Conservation (phyloP, 495 filamentous ascomycete genomes). For the Cairneyella variabilis region DNA sequence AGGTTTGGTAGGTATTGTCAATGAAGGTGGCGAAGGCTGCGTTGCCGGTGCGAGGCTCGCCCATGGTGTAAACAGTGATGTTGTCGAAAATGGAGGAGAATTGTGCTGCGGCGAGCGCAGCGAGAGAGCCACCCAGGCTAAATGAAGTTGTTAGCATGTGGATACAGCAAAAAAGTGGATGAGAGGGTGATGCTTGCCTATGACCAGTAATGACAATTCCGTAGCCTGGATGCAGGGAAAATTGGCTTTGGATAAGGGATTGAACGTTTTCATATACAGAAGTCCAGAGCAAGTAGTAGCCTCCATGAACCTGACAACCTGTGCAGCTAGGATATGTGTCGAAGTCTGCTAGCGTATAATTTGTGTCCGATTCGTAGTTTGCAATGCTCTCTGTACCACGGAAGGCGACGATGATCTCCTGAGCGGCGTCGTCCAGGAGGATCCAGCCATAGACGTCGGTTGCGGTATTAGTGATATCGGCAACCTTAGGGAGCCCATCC, state of each 20-base stretch:
- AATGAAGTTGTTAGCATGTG: not conserved
- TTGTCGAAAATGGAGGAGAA: slow-evolving; percentile 39
- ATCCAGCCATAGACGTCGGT: slow-evolving; percentile 12
- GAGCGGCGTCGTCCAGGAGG: slow-evolving; percentile 8
- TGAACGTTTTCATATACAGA: slow-evolving; percentile 9
- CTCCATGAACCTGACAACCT: slow-evolving; percentile 11
- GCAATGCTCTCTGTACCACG: slow-evolving; percentile 8
- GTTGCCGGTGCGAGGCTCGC: slow-evolving; percentile 65
- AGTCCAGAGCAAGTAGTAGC: slow-evolving; percentile 9
- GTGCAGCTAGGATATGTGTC: slow-evolving; percentile 2
- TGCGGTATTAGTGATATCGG: slow-evolving; percentile 6
- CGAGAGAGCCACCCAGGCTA: slow-evolving; percentile 7
- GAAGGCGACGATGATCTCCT: slow-evolving; percentile 12
- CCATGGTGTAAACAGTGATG: slow-evolving; percentile 57
- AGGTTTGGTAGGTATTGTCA: slow-evolving; percentile 33
- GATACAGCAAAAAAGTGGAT: not conserved
- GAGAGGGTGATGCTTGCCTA: not conserved
- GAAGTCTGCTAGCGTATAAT: slow-evolving; percentile 11
- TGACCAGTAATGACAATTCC: slow-evolving; percentile 12
- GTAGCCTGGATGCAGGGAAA: slow-evolving; percentile 2
- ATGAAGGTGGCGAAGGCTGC: slow-evolving; percentile 51
- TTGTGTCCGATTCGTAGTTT: slow-evolving; percentile 9
- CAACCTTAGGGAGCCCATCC: slow-evolving; percentile 7
- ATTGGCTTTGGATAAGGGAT: slow-evolving; percentile 2
- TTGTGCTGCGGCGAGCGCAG: slow-evolving; percentile 24